These are phyloP conservation scores for Leptodermis oblonga DNA, from an alignment of 257 asterid species.

Conservation along the genomic window DNA sequence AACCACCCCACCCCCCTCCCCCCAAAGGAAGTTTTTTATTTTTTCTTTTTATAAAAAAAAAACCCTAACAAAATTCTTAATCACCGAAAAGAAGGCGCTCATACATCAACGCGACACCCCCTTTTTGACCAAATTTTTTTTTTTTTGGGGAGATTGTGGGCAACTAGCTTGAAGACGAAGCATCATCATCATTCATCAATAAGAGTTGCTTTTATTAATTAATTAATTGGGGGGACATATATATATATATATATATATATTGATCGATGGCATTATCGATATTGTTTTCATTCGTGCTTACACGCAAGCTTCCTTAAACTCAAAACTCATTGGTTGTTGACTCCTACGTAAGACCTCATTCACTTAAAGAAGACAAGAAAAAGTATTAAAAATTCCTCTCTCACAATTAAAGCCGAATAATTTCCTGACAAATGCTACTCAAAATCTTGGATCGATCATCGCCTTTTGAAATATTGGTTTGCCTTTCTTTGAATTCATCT, in stretches of 20 bases:
- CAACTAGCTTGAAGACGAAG: conserved; percentile 31
- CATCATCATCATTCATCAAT: conserved; percentile 16
- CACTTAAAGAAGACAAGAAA: neutral
- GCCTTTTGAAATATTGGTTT: neutral
- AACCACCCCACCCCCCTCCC: neutral
- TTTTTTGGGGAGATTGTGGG: conserved; percentile 24
- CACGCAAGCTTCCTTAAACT: conserved; percentile 48
- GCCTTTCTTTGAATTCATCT: conserved; percentile 12
- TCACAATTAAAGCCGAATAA: no score
- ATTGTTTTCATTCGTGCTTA: conserved; percentile 43
- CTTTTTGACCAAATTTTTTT: conserved; percentile 16
- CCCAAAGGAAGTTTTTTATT: no score
- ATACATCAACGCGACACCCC: neutral
- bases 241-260: no score
- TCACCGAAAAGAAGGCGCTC: conserved; percentile 60
- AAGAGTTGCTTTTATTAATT: no score
- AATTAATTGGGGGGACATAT: no score
- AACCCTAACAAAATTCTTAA: conserved; percentile 10
- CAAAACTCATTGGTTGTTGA: conserved; percentile 23
- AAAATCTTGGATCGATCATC: neutral
- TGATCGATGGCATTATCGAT: conserved; percentile 45
- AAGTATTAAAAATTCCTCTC: neutral
- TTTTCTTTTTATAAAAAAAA: no score
- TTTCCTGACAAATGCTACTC: conserved; percentile 7
- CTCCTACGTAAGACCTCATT: conserved; percentile 19